Percentiles rank a stretch among this genome's conserved stretches.
phyloP scores from a whole-genome alignment of 768 basidiomycete genomes.

The Solioccasus polychromus region DNA sequence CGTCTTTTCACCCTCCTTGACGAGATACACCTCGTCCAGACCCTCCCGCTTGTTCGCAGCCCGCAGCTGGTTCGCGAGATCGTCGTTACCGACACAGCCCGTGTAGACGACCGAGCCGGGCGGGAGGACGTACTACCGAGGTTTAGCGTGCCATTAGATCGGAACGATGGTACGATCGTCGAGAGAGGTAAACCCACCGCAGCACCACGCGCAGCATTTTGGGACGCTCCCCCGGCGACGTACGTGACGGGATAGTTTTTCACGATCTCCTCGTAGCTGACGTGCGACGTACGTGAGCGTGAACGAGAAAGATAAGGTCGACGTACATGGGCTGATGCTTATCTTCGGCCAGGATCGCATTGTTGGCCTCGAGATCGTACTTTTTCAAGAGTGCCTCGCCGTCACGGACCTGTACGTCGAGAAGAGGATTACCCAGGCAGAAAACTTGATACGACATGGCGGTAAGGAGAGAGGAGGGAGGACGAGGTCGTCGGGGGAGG shows the following conservation, averaged over 20 bases:
- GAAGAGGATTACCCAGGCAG: conserved; percentile 93
- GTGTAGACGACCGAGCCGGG: conserved; percentile 87
- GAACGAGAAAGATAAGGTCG: neutral
- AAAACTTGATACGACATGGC: conserved; percentile 68
- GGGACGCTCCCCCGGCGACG: conserved; percentile 95
- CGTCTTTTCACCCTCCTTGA: conserved; percentile 83
- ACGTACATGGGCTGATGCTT: conserved; percentile 82
- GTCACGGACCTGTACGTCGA: conserved; percentile 91
- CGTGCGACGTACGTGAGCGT: neutral
- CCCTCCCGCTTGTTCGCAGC: conserved; percentile 92
- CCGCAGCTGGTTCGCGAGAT: conserved; percentile 85
- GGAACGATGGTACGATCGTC: conserved; percentile 8
- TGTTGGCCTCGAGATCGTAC: conserved; percentile 89
- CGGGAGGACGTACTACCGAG: conserved; percentile 86
- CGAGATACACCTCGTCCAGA: conserved; percentile 82
- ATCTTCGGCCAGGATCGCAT: conserved; percentile 91
- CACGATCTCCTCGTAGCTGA: conserved; percentile 86
- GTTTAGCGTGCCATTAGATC: neutral
- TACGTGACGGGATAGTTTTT: conserved; percentile 76
- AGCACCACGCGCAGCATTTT: conserved; percentile 95
- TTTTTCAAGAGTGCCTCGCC: conserved; percentile 85
- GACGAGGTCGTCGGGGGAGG: conserved; percentile 14
- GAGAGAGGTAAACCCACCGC: conserved; percentile 57
- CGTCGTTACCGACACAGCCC: conserved; percentile 91
- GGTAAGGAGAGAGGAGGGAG: conserved; percentile 4